Base-by-base conservation (phyloP, 176 grass and related monocot species). In the Pontederia crassipes region DNA sequence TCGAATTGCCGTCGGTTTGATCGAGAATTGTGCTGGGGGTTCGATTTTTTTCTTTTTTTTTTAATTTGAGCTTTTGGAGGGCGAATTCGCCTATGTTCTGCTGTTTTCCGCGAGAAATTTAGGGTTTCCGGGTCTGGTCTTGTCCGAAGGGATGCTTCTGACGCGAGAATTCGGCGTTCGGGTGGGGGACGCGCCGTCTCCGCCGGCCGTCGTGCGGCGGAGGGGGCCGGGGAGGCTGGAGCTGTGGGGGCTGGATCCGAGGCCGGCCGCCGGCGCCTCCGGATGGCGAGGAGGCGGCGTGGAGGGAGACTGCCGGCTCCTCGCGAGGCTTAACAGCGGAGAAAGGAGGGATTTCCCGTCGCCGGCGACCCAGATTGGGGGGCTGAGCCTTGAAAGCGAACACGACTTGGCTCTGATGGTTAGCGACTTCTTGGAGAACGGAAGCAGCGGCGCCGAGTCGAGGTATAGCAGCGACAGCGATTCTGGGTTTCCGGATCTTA, bases 401-500 rank as follows among this genome's bases (percentile, higher is more conserved):
- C 69, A 80, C 52, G 92, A 96, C 57, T 69, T 96, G 32, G 86
- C 86, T 17, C 24, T 85, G 68, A 85, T 96, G 80, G 92, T 96
- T 27, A 82, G 52, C 55, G 86, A 96, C 57, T 96, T 96, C 68
- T 78, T 87, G 55, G 92, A 96, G 81, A 87, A 77, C 77, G 91
- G 76, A 3, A 81, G 70, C 57, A 74, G 70, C 53, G 73, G 72
- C 4, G 63, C 75, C 1, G 91, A 96, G 17, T 96, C 91, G 13
- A 78, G 86, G 49, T 72, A 55, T 18, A 96, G 81, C 69, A 96
- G 86, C 72, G 87, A 96, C 64, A 78, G 66, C 66, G 92, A 96
- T 48, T 80, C 76, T 17, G 78, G 66, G 2, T 80, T 87, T 59
- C 59, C 83, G 17, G 91, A 96, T 75, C 80, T 96, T 72, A 83